phyloP scores from a whole-genome alignment of 805 yeast genomes.

The Yarrowia sp. region DNA sequence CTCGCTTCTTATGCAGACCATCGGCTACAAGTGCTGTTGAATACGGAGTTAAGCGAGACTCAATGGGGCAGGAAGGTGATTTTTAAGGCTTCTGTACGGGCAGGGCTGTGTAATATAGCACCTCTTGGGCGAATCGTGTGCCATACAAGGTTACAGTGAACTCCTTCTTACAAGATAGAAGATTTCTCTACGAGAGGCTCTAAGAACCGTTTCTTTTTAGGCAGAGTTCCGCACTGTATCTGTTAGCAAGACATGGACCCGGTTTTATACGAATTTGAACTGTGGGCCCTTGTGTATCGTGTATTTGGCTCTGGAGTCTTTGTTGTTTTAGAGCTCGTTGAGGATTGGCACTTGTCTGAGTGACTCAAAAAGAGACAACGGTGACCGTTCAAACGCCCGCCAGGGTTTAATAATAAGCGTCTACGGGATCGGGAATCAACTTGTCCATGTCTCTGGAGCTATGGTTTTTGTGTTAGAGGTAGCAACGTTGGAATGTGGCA shows the following conservation, averaged over 20 bases:
- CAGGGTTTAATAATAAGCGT: background rate
- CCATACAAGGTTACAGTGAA: no score
- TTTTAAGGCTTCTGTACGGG: no score
- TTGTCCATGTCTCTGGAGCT: background rate
- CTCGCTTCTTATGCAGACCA: no score
- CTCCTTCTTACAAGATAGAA: no score
- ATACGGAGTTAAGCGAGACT: no score
- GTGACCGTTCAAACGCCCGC: background rate
- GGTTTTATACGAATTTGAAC: background rate
- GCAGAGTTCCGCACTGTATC: background rate
- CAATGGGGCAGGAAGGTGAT: no score
- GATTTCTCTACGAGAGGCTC: no score
- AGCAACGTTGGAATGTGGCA: background rate
- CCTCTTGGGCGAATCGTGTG: no score
- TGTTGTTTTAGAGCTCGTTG: background rate
- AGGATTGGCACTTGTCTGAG: no score
- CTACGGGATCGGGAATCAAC: background rate
- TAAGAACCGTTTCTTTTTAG: background rate
- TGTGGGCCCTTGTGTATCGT: background rate
- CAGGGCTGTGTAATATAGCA: no score
- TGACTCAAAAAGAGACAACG: no score
- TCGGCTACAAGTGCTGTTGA: no score
- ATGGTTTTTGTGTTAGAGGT: background rate
- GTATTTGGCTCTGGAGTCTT: background rate
- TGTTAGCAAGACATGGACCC: background rate